Evolutionary conservation across 164 flowering plant genomes (phyloP).

Genomic region (Aristolochia californica): DNA sequence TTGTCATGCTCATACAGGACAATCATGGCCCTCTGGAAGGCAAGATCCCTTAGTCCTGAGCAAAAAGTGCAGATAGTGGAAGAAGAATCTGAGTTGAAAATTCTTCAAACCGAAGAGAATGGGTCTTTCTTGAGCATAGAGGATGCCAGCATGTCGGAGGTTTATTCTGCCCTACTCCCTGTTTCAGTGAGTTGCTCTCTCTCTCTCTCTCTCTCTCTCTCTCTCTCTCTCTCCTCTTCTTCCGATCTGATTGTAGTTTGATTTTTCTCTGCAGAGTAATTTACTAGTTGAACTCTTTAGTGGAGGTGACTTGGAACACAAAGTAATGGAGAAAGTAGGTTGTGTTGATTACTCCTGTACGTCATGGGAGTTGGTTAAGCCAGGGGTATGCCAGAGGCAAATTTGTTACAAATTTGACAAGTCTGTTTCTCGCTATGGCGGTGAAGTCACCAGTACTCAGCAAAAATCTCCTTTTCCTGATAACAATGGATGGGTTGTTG

Average conservation of each 20-base stretch:
- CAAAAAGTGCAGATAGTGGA: conserved; percentile 84
- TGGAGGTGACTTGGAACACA: conserved; percentile 68
- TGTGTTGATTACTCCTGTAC: conserved; percentile 62
- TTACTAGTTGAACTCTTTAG: conserved; percentile 58
- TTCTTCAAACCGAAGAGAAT: conserved; percentile 64
- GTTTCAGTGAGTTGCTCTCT: conserved; percentile 53
- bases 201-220: conserved; percentile 21
- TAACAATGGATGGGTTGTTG: conserved; percentile 66
- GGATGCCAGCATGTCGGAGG: conserved; percentile 72
- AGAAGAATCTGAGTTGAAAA: conserved; percentile 61
- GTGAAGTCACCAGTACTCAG: conserved; percentile 82
- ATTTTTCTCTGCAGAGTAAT: conserved; percentile 28
- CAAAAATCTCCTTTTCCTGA: conserved; percentile 56
- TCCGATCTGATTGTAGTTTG: background rate
- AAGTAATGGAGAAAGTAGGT: conserved; percentile 74
- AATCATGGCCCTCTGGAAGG: conserved; percentile 92
- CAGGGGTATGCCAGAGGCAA: conserved; percentile 68
- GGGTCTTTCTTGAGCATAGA: conserved; percentile 64
- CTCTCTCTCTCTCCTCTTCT: no score
- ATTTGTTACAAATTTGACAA: conserved; percentile 58
- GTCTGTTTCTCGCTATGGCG: conserved; percentile 62
- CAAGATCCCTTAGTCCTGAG: conserved; percentile 80
- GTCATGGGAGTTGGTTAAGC: conserved; percentile 77
- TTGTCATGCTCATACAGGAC: conserved; percentile 38
- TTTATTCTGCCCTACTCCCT: conserved; percentile 46